Base-by-base conservation (phyloP, 805 yeast genomes). In the Yarrowia bubula region DNA sequence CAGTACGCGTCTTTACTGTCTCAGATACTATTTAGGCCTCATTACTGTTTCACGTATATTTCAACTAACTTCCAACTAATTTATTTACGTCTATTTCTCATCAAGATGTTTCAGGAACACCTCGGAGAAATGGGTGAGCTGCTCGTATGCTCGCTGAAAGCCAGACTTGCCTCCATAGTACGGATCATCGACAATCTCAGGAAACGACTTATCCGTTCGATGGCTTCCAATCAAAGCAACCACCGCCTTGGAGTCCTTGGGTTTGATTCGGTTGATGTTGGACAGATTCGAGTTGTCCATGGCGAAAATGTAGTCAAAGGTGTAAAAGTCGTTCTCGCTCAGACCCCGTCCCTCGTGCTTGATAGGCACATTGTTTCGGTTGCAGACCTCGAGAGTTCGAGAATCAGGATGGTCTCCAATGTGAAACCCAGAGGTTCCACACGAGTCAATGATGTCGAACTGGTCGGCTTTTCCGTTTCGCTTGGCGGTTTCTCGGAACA, bases 161-260 rank as follows among this genome's bases (percentile, higher is more conserved):
- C 97, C 97, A 69, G 84, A 81, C 18, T 77, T 77, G 0, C 96
- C 97, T 5, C 98, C 98, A 72, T 92, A 93, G 75, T 93, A 92
- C 1, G 98, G 98, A 74, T 92, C 98, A 64, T 85, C 89, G 6
- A 92, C 92, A 38, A 89, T 84, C 39, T 75, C 79, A 17, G 79
- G 79, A 67, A 81, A 83, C 44, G 77, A 74, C 1, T 75, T 68
- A 70, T 84, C 84, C 0, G 84, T 82, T 66, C 84, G 81, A 87
- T 91, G 92, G n/a, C 88, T 84, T 0, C 98, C 98, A 78, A 92
- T 92, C 65, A 91, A 73, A 62, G 76, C 78, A 8, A 91, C 82
- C 50, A 75, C 74, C 0, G 86, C 83, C 47, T 75, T 81, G 28
- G 82, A 74, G 41, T 74, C 78, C 13, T 79, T 75, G 0, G 95